Evolutionary conservation across 148 eudicot genomes (phyloP).

Genomic region (Silene conica): DNA sequence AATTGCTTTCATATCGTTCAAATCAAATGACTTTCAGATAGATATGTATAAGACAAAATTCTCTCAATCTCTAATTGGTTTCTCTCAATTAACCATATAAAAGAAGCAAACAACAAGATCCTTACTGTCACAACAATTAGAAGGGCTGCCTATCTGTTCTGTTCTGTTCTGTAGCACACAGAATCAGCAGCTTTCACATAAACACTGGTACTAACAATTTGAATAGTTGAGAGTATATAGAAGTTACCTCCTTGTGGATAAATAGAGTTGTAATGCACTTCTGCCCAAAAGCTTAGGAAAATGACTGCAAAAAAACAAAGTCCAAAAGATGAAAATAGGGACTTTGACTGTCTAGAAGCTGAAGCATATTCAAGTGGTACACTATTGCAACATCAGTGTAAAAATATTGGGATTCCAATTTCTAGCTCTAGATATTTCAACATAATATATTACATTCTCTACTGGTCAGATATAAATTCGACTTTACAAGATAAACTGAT

Average conservation of each 20-base stretch:
- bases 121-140: not conserved
- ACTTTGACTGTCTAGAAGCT: not conserved
- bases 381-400: not conserved
- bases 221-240: not conserved
- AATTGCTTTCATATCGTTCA: not conserved
- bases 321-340: not conserved
- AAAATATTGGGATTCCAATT: not conserved
- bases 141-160: not conserved
- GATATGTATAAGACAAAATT: not conserved
- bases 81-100: not conserved
- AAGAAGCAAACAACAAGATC: not conserved
- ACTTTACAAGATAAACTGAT: too few relatives aligned
- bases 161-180: not conserved
- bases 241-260: conserved; percentile 80
- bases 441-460: not conserved
- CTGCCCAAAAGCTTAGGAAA: conserved; percentile 94
- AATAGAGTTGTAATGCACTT: conserved; percentile 95
- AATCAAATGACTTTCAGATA: not conserved
- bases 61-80: not conserved
- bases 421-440: not conserved
- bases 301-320: conserved; percentile 23
- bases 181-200: conserved; percentile 6
- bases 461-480: too few relatives aligned
- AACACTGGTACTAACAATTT: not conserved
- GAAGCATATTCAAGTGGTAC: not conserved